Percentiles rank a stretch among this genome's conserved stretches.
Evolutionary conservation across 1,139 yeast species (phyloP).

Genomic region (Debaryomycetaceae sp.): DNA sequence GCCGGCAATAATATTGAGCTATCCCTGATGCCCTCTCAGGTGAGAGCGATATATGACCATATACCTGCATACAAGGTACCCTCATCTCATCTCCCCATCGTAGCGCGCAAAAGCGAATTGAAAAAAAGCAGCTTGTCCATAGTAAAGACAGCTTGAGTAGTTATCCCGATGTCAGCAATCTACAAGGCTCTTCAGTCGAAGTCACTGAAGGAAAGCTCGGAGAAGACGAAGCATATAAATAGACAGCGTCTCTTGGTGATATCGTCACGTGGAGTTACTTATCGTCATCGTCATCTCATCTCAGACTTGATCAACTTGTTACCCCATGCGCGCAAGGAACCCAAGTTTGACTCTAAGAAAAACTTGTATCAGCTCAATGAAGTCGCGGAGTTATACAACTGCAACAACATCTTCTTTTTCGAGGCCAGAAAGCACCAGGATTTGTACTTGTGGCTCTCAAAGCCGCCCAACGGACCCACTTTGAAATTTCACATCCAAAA

Average conservation of each 20-base stretch:
- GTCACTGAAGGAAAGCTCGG: constrained; percentile 39
- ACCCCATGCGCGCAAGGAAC: constrained; percentile 96
- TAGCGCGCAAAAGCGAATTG: background rate
- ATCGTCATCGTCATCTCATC: constrained; percentile 91
- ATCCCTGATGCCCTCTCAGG: no score
- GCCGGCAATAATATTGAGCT: no score
- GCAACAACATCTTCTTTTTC: constrained; percentile 90
- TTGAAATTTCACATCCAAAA: constrained; percentile 90
- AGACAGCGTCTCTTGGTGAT: constrained; percentile 81
- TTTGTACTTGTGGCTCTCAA: constrained; percentile 88
- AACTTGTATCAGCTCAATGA: constrained; percentile 86
- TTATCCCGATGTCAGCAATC: constrained; percentile 51
- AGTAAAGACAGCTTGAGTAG: no score
- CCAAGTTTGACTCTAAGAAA: constrained; percentile 91
- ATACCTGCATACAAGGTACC: no score
- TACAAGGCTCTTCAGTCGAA: constrained; percentile 65
- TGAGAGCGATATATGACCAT: no score
- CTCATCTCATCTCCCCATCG: background rate
- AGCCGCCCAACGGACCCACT: constrained; percentile 98
- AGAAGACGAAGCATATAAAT: constrained; percentile 55
- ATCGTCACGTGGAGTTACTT: constrained; percentile 92
- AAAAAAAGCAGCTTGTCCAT: no score
- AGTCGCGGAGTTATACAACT: constrained; percentile 94
- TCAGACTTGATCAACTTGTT: constrained; percentile 72
- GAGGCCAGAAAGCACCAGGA: constrained; percentile 97